phyloP scores from a whole-genome alignment of 202 grass and related monocot genomes.

The Saccharum hybrid region DNA sequence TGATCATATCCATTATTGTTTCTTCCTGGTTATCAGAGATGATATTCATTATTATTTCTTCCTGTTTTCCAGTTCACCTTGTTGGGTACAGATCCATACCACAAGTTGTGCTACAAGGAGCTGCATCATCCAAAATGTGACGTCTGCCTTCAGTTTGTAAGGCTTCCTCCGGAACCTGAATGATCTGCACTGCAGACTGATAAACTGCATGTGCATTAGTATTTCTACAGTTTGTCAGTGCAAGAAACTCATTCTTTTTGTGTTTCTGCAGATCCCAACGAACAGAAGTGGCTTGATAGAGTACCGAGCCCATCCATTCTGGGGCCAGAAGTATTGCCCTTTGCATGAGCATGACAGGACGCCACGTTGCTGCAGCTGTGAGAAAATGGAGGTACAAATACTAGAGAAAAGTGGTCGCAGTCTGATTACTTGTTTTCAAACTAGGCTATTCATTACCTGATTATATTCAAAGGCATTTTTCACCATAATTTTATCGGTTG shows the following conservation, averaged over 20 bases:
- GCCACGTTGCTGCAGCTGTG: constrained; percentile 93
- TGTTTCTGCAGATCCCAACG: constrained; percentile 71
- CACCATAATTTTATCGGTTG: neutral
- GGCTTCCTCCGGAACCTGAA: constrained; percentile 40
- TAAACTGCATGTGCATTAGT: constrained; percentile 28
- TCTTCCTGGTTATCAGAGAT: constrained; percentile 7
- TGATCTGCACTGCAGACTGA: constrained; percentile 10
- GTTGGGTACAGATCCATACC: constrained; percentile 77
- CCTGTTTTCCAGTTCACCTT: constrained; percentile 73
- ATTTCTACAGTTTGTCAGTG: neutral
- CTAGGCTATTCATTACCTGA: neutral
- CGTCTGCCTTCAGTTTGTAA: constrained; percentile 98
- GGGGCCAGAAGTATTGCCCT: constrained; percentile 97
- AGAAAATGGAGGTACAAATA: constrained; percentile 82
- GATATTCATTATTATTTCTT: neutral
- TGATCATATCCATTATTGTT: neutral
- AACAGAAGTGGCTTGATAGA: constrained; percentile 83
- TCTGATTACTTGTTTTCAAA: neutral
- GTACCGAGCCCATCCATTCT: constrained; percentile 93
- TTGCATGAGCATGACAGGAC: constrained; percentile 82
- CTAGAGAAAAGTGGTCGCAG: neutral
- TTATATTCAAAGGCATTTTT: constrained; percentile 1
- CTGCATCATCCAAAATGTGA: constrained; percentile 96
- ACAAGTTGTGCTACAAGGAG: constrained; percentile 96
- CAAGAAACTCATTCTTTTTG: constrained; percentile 4